These are phyloP conservation scores for Colletotrichum musicola DNA, from an alignment of 2,329 filamentous ascomycete species.

Conservation along the genomic window DNA sequence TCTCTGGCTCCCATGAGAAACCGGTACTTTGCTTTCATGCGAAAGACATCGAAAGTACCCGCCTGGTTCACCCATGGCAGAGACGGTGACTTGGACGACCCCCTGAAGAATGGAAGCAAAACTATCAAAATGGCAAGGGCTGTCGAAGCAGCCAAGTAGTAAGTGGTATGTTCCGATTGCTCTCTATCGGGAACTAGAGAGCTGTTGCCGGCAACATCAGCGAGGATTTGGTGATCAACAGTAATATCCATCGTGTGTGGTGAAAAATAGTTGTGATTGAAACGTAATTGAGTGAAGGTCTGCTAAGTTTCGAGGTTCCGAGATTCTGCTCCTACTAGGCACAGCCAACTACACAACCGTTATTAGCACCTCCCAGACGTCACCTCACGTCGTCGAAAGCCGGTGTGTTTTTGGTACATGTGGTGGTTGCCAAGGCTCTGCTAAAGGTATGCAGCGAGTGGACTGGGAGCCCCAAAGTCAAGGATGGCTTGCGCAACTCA, in stretches of 20 bases:
- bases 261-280: not conserved
- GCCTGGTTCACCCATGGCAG: constrained; percentile 22
- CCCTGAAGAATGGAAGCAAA: not conserved
- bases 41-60: constrained; percentile 1
- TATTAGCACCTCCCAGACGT: too few relatives aligned
- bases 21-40: constrained; percentile 18
- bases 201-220: not conserved
- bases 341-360: too few relatives aligned
- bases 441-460: not conserved
- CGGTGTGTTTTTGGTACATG: not conserved
- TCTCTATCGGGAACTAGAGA: not conserved
- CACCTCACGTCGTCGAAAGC: not conserved
- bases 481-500: not conserved
- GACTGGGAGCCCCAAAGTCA: not conserved
- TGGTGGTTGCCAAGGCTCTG: not conserved
- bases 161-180: not conserved
- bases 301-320: too few relatives aligned
- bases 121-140: not conserved
- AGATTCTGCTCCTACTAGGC: too few relatives aligned
- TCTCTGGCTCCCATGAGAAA: constrained; percentile 19
- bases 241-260: not conserved
- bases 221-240: not conserved
- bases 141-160: not conserved
- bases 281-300: not conserved
- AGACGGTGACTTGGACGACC: not conserved